Evolutionary conservation across 2,329 filamentous ascomycete genomes (phyloP), one percentile per base, ranked within the genome.

Genomic region (Xylaria sp.): DNA sequence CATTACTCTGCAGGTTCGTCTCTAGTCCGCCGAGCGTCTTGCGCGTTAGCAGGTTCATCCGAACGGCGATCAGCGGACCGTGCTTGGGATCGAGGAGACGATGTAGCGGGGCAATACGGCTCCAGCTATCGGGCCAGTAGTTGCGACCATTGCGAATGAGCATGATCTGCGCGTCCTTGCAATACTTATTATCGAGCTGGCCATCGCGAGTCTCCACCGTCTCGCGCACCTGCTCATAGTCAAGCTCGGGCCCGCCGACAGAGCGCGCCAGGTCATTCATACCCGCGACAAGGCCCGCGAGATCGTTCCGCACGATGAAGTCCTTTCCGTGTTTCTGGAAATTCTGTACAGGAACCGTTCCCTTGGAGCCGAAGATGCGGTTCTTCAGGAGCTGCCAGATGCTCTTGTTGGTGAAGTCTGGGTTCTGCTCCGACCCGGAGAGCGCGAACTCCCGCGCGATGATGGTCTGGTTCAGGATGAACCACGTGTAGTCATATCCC

Each of bases 401-500:
- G 74, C 84, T 88, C 79, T 90, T 90, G 75, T 75, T 78, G 1
- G 87, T 88, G 34, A 90, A 70, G 71, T 90, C 87, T 0, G 86
- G 86, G 78, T 90, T 90, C 79, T 90, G 87, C 77, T 90, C 87
- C 0, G 86, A 89, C 9, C 87, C 87, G 0, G 87, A 90, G 0
- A 90, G 83, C 13, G 85, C 86, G 66, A 90, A 89, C 76, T 90
- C 87, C 23, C 84, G 82, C n/a, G 85, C 85, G 55, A 89, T 85
- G 72, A 90, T 89, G 74, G 78, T 79, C 68, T 86, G 85, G 75
- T 87, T 82, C 2, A 88, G 81, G 63, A 90, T 82, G 78, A 90
- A 90, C 87, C 88, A 90, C 1, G 84, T 85, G 79, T 90, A 90
- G 75, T 89, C 87, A 77, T 88, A 85, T 0, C 88, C 87, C 0